Conservation (phyloP, 2,329 filamentous ascomycete species). For the Colletotrichum tropicale region DNA sequence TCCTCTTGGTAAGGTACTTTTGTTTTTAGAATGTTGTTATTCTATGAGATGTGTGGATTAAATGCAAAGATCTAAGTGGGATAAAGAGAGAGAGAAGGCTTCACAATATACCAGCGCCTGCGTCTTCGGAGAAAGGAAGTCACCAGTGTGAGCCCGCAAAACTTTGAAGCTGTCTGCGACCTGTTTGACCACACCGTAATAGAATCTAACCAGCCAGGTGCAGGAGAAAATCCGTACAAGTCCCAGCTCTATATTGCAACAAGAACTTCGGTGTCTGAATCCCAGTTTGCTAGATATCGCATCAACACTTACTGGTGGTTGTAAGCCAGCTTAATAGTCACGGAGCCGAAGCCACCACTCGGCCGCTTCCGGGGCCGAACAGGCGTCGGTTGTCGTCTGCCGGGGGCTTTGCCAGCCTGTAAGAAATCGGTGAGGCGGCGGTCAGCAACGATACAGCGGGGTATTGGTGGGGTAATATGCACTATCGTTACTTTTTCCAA, state of each 20-base stretch:
- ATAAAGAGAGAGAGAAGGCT: not conserved
- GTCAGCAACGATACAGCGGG: not conserved
- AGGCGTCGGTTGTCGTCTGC: not conserved
- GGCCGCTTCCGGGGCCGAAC: not conserved
- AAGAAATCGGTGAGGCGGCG: not conserved
- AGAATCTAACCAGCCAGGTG: not conserved
- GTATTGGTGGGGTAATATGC: not conserved
- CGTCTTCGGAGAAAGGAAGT: not conserved
- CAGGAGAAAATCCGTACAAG: not conserved
- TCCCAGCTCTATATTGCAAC: not conserved
- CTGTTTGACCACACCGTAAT: not conserved
- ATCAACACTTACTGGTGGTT: not conserved
- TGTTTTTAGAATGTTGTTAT: not conserved
- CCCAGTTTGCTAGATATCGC: not conserved
- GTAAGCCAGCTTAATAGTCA: not conserved
- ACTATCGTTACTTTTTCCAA: not conserved
- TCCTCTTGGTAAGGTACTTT: not conserved
- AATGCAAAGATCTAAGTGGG: not conserved
- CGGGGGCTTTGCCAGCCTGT: not conserved
- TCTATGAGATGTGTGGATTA: not conserved
- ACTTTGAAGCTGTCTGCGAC: not conserved
- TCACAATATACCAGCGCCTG: not conserved
- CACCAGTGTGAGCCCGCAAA: not conserved
- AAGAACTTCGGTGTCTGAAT: not conserved
- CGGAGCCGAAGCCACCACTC: not conserved